Conservation (phyloP, 495 filamentous ascomycete species). For the Aspergillus heteromorphus region DNA sequence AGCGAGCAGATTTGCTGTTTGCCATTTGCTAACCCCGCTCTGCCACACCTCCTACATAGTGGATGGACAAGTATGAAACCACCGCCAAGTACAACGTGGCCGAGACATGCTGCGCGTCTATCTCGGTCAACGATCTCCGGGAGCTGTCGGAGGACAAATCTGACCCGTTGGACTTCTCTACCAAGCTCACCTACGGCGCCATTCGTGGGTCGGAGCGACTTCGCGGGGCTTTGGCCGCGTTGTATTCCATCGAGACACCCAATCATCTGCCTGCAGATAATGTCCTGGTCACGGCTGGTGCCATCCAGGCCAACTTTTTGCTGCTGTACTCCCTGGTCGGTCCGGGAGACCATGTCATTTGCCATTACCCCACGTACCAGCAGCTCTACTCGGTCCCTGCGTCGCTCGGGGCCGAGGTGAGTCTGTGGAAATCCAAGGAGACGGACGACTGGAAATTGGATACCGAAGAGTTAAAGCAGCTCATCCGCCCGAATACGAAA, state of each 20-base stretch:
- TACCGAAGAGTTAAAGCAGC: slow-evolving; percentile 56
- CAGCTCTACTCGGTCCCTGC: slow-evolving; percentile 75
- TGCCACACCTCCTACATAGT: slow-evolving; percentile 56
- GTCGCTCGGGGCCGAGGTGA: slow-evolving; percentile 75
- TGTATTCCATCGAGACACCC: slow-evolving; percentile 56
- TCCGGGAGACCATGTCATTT: slow-evolving; percentile 83
- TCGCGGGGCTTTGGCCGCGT: slow-evolving; percentile 54
- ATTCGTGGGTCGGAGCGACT: slow-evolving; percentile 65
- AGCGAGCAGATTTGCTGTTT: background rate
- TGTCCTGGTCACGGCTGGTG: slow-evolving; percentile 73
- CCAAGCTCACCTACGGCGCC: slow-evolving; percentile 61
- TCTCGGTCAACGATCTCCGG: slow-evolving; percentile 69
- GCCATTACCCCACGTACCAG: slow-evolving; percentile 86
- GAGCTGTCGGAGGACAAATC: slow-evolving; percentile 51
- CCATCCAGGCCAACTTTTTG: slow-evolving; percentile 80
- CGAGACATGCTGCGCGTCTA: slow-evolving; percentile 79
- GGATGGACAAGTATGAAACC: slow-evolving; percentile 83
- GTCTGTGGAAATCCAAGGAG: slow-evolving; percentile 68
- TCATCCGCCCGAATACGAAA: slow-evolving; percentile 74
- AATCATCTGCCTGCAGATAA: slow-evolving; percentile 55
- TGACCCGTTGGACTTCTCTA: slow-evolving; percentile 36
- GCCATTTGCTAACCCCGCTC: slow-evolving; percentile 2
- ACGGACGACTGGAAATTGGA: slow-evolving; percentile 63
- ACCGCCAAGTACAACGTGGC: slow-evolving; percentile 75
- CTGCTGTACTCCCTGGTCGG: slow-evolving; percentile 68